A percentile compares a stretch with the other conserved stretches of the same genome.
Evolutionary conservation across 2,329 filamentous ascomycete genomes (phyloP).

Genomic region (Whalleya microplaca): DNA sequence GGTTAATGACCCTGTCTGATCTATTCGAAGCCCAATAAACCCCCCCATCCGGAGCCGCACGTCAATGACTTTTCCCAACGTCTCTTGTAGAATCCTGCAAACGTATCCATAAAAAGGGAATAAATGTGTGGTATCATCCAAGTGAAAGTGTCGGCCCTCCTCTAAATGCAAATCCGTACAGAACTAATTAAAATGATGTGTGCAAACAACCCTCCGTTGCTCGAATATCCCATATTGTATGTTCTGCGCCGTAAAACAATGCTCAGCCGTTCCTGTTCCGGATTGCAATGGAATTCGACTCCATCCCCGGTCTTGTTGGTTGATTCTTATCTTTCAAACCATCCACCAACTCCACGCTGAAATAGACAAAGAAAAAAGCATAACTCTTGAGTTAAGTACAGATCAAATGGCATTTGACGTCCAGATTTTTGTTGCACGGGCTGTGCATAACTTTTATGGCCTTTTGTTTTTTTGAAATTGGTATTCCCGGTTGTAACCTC

Average conservation of each 20-base stretch:
- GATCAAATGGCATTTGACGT: slow-evolving; percentile 27
- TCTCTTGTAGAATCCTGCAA: slow-evolving; percentile 28
- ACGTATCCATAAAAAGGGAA: slow-evolving; percentile 22
- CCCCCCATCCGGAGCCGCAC: slow-evolving; percentile 24
- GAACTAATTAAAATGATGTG: slow-evolving; percentile 30
- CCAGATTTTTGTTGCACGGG: slow-evolving; percentile 23
- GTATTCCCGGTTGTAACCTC: slow-evolving; percentile 17
- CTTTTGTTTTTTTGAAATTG: slow-evolving; percentile 14
- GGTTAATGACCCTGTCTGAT: slow-evolving; percentile 36
- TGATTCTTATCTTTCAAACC: slow-evolving; percentile 32
- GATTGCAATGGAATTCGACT: slow-evolving; percentile 27
- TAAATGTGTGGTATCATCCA: slow-evolving; percentile 39
- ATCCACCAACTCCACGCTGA: slow-evolving; percentile 40
- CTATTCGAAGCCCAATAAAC: slow-evolving; percentile 32
- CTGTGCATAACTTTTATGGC: slow-evolving; percentile 18
- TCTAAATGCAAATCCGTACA: slow-evolving; percentile 30
- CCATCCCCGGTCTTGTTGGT: slow-evolving; percentile 29
- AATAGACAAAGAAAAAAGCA: slow-evolving; percentile 34
- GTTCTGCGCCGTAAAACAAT: slow-evolving; percentile 38
- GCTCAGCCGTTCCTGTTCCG: slow-evolving; percentile 29
- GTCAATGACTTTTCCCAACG: slow-evolving; percentile 22
- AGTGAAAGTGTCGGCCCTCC: slow-evolving; percentile 36
- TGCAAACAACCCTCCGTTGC: slow-evolving; percentile 20
- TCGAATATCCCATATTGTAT: slow-evolving; percentile 28
- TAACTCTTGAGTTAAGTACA: slow-evolving; percentile 34